Conservation (phyloP, 2,329 filamentous ascomycete species). For the Cladosporium phlei region DNA sequence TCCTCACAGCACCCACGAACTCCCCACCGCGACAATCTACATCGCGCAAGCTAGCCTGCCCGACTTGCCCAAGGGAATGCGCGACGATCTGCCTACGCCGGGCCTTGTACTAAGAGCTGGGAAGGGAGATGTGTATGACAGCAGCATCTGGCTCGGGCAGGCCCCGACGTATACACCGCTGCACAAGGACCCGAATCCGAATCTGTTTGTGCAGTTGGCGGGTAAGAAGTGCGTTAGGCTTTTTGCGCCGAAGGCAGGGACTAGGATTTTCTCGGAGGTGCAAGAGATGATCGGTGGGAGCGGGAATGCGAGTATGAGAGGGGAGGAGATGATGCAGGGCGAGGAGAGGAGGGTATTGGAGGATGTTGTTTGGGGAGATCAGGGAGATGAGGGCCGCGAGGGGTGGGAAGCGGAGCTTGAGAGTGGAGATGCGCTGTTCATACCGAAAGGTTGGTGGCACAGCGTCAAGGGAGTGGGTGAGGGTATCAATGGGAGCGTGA, state of each 20-base stretch:
- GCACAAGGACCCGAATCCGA: constrained; percentile 90
- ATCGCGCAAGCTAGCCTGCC: constrained; percentile 75
- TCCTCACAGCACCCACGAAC: constrained; percentile 23
- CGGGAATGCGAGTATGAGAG: constrained; percentile 55
- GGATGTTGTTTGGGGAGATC: constrained; percentile 61
- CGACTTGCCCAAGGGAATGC: constrained; percentile 61
- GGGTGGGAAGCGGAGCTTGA: constrained; percentile 42
- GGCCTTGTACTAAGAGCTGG: constrained; percentile 58
- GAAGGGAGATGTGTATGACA: constrained; percentile 78
- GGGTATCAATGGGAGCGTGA: constrained; percentile 59
- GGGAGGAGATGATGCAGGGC: constrained; percentile 88
- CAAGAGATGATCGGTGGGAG: constrained; percentile 36
- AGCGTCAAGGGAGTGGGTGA: constrained; percentile 63
- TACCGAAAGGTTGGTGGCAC: constrained; percentile 85
- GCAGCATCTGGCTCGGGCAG: constrained; percentile 82
- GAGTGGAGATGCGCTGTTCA: constrained; percentile 68
- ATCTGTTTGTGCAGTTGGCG: constrained; percentile 79
- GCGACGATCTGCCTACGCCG: constrained; percentile 64
- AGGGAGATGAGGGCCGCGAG: constrained; percentile 16
- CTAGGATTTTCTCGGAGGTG: constrained; percentile 57
- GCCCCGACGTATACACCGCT: constrained; percentile 85
- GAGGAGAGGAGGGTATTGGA: constrained; percentile 63
- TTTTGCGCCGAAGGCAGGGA: constrained; percentile 60
- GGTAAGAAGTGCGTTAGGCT: constrained; percentile 70
- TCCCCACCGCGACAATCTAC: constrained; percentile 55